A percentile compares a stretch with the other conserved stretches of the same genome.
Conservation (phyloP, 1,139 yeast species). For the Blastobotrys aristatus region DNA sequence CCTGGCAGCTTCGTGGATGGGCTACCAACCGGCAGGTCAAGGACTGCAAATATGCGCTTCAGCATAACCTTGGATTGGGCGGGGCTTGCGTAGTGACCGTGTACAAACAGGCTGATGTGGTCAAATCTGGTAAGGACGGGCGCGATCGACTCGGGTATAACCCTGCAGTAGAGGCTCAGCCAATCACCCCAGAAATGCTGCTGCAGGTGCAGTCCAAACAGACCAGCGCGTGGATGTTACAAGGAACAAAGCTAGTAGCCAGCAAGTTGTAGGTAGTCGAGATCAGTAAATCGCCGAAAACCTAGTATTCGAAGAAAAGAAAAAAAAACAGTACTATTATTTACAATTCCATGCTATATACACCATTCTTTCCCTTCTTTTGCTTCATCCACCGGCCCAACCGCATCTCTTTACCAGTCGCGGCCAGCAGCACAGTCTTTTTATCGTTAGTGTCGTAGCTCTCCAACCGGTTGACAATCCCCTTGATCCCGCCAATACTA, state of each 20-base stretch:
- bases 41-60: constrained; percentile 25
- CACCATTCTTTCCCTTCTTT: constrained; percentile 28
- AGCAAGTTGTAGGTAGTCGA: too few relatives aligned
- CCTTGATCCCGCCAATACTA: constrained; percentile 54
- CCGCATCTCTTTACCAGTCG: constrained; percentile 78
- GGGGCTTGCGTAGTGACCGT: constrained; percentile 29
- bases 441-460: constrained; percentile 48
- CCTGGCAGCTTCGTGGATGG: constrained; percentile 33
- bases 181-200: constrained; percentile 21
- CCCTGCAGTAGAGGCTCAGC: constrained; percentile 30
- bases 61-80: constrained; percentile 32
- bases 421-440: constrained; percentile 51
- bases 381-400: constrained; percentile 70
- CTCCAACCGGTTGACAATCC: constrained; percentile 67
- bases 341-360: constrained; percentile 18
- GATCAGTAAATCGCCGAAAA: neutral
- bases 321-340: neutral
- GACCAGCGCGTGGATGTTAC: constrained; percentile 16
- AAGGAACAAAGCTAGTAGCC: constrained; percentile 10
- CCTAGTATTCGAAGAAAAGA: neutral
- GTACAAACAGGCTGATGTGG: constrained; percentile 21
- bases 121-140: constrained; percentile 22
- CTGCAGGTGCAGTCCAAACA: constrained; percentile 18
- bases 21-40: constrained; percentile 29
- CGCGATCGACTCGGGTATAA: constrained; percentile 29